Evolutionary conservation across 2,329 filamentous ascomycete species (phyloP).

Genomic region (Diplodia scrobiculata): DNA sequence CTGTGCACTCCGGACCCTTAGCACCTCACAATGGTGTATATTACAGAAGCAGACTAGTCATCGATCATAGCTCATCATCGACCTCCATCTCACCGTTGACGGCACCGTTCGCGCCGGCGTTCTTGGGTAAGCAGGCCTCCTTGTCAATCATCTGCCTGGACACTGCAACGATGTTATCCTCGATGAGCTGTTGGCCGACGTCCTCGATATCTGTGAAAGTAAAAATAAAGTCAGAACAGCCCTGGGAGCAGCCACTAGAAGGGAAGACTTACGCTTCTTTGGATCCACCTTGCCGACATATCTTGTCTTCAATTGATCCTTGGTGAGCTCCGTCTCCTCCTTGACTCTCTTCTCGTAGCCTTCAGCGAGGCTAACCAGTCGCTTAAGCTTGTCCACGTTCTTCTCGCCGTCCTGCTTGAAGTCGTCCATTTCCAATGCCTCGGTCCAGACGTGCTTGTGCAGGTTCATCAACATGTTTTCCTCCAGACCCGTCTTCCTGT

Average conservation of each 20-base stretch:
- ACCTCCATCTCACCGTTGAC: slow-evolving; percentile 42
- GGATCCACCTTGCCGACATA: slow-evolving; percentile 99
- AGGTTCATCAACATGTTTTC: slow-evolving; percentile 99
- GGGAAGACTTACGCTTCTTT: slow-evolving; percentile 74
- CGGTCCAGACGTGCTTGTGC: slow-evolving; percentile 99
- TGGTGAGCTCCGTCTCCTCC: slow-evolving; percentile 95
- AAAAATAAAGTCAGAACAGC: slow-evolving; percentile 32
- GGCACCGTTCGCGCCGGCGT: slow-evolving; percentile 37
- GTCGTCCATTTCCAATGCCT: slow-evolving; percentile 94
- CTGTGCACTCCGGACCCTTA: slow-evolving; percentile 6
- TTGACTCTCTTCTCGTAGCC: slow-evolving; percentile 99
- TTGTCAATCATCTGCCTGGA: slow-evolving; percentile 99
- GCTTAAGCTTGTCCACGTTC: slow-evolving; percentile 84
- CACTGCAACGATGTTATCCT: slow-evolving; percentile 99
- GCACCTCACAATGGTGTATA: slow-evolving; percentile 10
- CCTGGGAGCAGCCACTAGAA: background rate
- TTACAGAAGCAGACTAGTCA: slow-evolving; percentile 21
- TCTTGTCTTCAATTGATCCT: slow-evolving; percentile 97
- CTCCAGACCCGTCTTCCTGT: slow-evolving; percentile 93
- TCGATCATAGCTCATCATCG: slow-evolving; percentile 37
- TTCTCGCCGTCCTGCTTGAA: slow-evolving; percentile 80
- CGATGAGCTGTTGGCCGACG: slow-evolving; percentile 92
- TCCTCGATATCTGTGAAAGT: slow-evolving; percentile 72
- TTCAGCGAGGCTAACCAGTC: slow-evolving; percentile 84
- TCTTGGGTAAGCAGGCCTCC: slow-evolving; percentile 82